Conservation (phyloP, 202 grass and related monocot genomes). For the Hordeum pubiflorum region DNA sequence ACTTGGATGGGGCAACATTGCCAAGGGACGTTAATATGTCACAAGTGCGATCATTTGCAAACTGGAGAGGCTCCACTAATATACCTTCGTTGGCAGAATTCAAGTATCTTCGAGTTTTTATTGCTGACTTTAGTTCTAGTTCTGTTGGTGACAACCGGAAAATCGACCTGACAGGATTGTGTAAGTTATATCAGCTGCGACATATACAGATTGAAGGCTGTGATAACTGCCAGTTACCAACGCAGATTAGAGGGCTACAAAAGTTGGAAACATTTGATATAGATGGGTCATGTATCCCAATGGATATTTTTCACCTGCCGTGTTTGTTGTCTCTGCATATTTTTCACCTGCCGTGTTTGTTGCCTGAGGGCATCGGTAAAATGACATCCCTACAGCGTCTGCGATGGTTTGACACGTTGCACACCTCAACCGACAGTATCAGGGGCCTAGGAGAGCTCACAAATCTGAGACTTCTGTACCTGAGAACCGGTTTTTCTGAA, state of each 20-base stretch:
- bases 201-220: background rate
- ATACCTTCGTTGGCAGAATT: background rate
- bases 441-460: constrained; percentile 1
- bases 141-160: background rate
- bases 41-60: background rate
- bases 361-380: background rate
- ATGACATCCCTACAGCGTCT: background rate
- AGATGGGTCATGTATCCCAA: background rate
- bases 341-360: background rate
- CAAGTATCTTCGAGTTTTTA: constrained; percentile 12
- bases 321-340: background rate
- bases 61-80: background rate
- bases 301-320: background rate
- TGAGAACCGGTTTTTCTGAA: background rate
- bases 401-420: background rate
- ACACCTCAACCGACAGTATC: background rate
- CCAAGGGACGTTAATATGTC: background rate
- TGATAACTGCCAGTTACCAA: background rate
- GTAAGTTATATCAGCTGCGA: background rate
- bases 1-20: background rate
- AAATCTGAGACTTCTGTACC: background rate
- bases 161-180: background rate
- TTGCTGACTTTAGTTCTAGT: background rate
- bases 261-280: constrained; percentile 1
- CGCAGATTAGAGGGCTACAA: background rate